Conservation (phyloP, 1,284 basidiomycete genomes). For the Heterobasidion occidentale region DNA sequence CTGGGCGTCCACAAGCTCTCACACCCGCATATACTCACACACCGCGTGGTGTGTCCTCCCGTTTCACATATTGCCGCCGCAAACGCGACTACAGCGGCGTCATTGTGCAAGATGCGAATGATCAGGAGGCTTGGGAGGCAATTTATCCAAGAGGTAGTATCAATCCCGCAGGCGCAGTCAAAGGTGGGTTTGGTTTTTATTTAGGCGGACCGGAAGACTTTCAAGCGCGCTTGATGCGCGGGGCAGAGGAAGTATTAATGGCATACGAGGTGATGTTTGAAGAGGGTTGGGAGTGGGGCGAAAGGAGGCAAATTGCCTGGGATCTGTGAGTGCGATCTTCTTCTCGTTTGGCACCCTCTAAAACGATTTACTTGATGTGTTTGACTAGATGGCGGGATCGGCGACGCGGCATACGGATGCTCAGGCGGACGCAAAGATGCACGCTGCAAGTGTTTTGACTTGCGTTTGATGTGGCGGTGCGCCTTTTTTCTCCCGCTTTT, state of each 20-base stretch:
- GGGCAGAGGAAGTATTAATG: slow-evolving; percentile 39
- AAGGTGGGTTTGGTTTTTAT: slow-evolving; percentile 57
- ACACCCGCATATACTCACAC: slow-evolving; percentile 24
- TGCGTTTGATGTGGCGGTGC: slow-evolving; percentile 62
- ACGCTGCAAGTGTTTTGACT: slow-evolving; percentile 51
- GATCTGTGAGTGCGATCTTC: slow-evolving; percentile 36
- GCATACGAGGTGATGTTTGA: slow-evolving; percentile 55
- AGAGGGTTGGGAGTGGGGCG: slow-evolving; percentile 46
- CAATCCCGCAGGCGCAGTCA: slow-evolving; percentile 37
- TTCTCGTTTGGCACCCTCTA: neutral
- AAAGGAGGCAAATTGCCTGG: slow-evolving; percentile 64
- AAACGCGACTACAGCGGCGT: neutral
- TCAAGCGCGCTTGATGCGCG: slow-evolving; percentile 21
- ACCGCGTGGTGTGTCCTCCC: slow-evolving; percentile 30
- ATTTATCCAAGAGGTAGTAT: slow-evolving; percentile 53
- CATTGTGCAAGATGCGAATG: slow-evolving; percentile 13
- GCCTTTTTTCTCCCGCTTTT: slow-evolving; percentile 4
- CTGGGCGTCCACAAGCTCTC: slow-evolving; percentile 43
- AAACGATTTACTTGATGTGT: neutral
- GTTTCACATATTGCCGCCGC: slow-evolving; percentile 1
- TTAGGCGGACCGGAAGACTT: slow-evolving; percentile 40
- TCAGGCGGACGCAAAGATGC: slow-evolving; percentile 49
- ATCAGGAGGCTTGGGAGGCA: slow-evolving; percentile 50
- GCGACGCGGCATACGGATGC: slow-evolving; percentile 49
- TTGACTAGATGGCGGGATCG: slow-evolving; percentile 43